phyloP scores from a whole-genome alignment of 768 basidiomycete species.

The Boletus subcaerulescens region DNA sequence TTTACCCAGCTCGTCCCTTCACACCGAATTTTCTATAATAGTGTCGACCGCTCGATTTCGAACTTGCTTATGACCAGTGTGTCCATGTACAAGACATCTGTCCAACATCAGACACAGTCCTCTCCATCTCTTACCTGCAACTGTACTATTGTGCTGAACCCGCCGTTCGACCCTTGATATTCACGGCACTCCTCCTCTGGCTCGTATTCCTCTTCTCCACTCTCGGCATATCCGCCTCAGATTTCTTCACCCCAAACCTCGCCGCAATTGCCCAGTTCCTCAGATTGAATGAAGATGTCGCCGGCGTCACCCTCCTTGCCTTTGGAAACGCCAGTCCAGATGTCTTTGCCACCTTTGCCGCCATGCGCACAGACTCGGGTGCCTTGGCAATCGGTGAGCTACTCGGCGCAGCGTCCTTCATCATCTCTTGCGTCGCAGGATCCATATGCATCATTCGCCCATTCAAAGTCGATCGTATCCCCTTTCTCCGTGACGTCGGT shows the following conservation, averaged over 20 bases:
- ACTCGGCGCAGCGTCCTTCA: constrained; percentile 93
- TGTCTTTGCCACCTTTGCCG: constrained; percentile 93
- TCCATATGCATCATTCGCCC: constrained; percentile 98
- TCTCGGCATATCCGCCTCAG: constrained; percentile 91
- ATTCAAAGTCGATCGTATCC: constrained; percentile 74
- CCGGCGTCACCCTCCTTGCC: constrained; percentile 94
- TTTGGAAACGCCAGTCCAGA: constrained; percentile 98
- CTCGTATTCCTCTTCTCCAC: constrained; percentile 92
- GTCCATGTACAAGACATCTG: constrained; percentile 58
- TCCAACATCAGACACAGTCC: constrained; percentile 55
- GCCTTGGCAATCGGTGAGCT: constrained; percentile 93
- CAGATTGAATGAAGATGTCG: constrained; percentile 88
- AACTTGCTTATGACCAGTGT: constrained; percentile 54
- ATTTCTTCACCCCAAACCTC: constrained; percentile 97
- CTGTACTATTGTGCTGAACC: constrained; percentile 67
- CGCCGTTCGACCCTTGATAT: constrained; percentile 55
- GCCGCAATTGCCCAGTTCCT: constrained; percentile 84
- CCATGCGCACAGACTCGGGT: constrained; percentile 82
- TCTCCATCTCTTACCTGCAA: constrained; percentile 67
- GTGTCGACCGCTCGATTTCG: constrained; percentile 66
- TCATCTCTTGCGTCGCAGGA: constrained; percentile 93
- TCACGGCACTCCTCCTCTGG: constrained; percentile 70
- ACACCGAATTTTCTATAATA: constrained; percentile 27
- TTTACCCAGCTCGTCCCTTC: no score
- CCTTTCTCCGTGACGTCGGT: constrained; percentile 91